phyloP scores from a whole-genome alignment of 495 filamentous ascomycete genomes.

The Penicillium angulare region DNA sequence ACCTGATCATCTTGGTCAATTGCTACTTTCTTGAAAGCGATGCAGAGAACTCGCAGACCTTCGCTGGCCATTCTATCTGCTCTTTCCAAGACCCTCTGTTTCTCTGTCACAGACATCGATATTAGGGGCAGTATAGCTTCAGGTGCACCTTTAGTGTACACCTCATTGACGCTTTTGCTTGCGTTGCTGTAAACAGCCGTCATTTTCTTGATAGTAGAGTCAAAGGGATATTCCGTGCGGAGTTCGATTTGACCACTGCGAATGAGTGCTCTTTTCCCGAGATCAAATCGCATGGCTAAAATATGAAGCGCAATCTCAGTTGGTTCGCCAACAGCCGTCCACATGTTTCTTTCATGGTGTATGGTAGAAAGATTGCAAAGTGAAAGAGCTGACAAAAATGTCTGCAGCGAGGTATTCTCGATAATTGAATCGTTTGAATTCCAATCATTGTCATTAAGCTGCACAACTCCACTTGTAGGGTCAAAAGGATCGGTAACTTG shows the following conservation, averaged over 20 bases:
- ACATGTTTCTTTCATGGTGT: constrained; percentile 48
- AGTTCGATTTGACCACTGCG: constrained; percentile 58
- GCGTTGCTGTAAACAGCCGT: constrained; percentile 62
- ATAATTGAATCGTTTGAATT: constrained; percentile 18
- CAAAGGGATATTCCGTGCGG: constrained; percentile 75
- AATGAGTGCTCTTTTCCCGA: constrained; percentile 55
- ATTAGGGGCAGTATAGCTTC: constrained; percentile 59
- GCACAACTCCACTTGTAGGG: constrained; percentile 63
- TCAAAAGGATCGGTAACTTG: constrained; percentile 56
- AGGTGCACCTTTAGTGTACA: constrained; percentile 69
- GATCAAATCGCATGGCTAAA: constrained; percentile 68
- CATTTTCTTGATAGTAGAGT: constrained; percentile 82
- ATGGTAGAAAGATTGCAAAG: constrained; percentile 78
- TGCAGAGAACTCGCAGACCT: constrained; percentile 78
- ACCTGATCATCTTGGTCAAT: constrained; percentile 24
- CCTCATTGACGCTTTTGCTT: constrained; percentile 37
- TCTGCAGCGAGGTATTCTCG: constrained; percentile 46
- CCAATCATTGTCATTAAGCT: constrained; percentile 36
- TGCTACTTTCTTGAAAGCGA: constrained; percentile 53
- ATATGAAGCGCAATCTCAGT: constrained; percentile 84
- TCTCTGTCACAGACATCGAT: constrained; percentile 48
- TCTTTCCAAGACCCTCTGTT: constrained; percentile 55
- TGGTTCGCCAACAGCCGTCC: constrained; percentile 77
- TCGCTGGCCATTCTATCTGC: constrained; percentile 66
- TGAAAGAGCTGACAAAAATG: constrained; percentile 67